phyloP scores from a whole-genome alignment of 805 yeast species.

The Candida coquimbonensis region DNA sequence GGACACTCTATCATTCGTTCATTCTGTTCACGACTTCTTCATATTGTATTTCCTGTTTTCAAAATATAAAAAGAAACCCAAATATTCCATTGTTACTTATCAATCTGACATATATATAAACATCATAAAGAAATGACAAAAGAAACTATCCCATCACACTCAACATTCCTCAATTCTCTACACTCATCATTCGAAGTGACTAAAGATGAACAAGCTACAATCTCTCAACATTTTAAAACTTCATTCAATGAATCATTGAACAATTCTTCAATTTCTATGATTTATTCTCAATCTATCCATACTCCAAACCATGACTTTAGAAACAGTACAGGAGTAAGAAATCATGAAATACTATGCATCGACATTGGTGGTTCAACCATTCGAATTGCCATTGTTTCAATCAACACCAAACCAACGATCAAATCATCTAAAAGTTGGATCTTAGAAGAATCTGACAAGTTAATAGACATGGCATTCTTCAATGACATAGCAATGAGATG shows the following conservation, averaged over 20 bases:
- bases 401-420: not conserved
- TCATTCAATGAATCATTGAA: not conserved
- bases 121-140: too few relatives aligned
- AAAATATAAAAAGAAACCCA: too few relatives aligned
- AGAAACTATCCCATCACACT: too few relatives aligned
- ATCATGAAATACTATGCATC: slow-evolving; percentile 24
- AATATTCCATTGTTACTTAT: too few relatives aligned
- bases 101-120: too few relatives aligned
- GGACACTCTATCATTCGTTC: too few relatives aligned
- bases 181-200: not conserved
- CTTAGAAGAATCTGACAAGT: slow-evolving; percentile 25
- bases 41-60: too few relatives aligned
- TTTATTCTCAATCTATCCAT: slow-evolving; percentile 2
- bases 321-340: not conserved
- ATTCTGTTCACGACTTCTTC: too few relatives aligned
- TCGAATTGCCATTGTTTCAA: slow-evolving; percentile 25
- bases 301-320: slow-evolving; percentile 1
- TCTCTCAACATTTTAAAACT: not conserved
- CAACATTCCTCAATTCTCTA: not conserved
- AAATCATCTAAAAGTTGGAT: slow-evolving; percentile 10
- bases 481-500: slow-evolving; percentile 27
- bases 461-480: slow-evolving; percentile 37
- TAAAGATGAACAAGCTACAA: not conserved
- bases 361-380: slow-evolving; percentile 55
- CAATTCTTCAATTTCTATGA: slow-evolving; percentile 9